phyloP scores from a whole-genome alignment of 129 eudicot genomes.

The Artemisia tridentata region DNA sequence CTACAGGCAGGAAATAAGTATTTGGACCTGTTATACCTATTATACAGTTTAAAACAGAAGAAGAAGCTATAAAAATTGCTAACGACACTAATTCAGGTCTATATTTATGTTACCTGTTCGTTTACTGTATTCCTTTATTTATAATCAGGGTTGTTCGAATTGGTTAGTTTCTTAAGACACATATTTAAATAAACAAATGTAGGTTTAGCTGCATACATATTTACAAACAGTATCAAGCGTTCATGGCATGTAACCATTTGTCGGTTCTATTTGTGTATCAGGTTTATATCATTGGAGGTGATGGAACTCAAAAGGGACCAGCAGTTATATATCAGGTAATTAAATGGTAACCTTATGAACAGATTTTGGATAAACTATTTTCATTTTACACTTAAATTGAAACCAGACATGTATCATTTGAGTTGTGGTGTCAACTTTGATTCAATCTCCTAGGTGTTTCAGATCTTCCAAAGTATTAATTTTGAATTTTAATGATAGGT shows the following conservation, averaged over 20 bases:
- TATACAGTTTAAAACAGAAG: conserved; percentile 77
- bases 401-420: too few species aligned
- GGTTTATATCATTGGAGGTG: too few species aligned
- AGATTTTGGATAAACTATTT: too few species aligned
- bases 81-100: conserved; percentile 93
- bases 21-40: conserved; percentile 98
- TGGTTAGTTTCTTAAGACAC: not conserved
- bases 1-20: conserved; percentile 77
- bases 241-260: conserved; percentile 96
- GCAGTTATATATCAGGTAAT: too few species aligned
- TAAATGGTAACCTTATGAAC: too few species aligned
- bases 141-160: not conserved
- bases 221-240: conserved; percentile 56
- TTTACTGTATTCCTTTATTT: not conserved
- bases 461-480: too few species aligned
- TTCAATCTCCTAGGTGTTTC: too few species aligned
- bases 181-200: conserved; percentile 19
- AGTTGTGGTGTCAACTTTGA: too few species aligned
- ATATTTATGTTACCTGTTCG: conserved; percentile 13
- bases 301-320: too few species aligned
- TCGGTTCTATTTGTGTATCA: too few species aligned
- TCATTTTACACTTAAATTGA: too few species aligned
- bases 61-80: conserved; percentile 86
- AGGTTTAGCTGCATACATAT: conserved; percentile 92
- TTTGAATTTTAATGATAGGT: too few species aligned